Conservation (phyloP, 2,329 filamentous ascomycete genomes). For the Sporothrix luriei region DNA sequence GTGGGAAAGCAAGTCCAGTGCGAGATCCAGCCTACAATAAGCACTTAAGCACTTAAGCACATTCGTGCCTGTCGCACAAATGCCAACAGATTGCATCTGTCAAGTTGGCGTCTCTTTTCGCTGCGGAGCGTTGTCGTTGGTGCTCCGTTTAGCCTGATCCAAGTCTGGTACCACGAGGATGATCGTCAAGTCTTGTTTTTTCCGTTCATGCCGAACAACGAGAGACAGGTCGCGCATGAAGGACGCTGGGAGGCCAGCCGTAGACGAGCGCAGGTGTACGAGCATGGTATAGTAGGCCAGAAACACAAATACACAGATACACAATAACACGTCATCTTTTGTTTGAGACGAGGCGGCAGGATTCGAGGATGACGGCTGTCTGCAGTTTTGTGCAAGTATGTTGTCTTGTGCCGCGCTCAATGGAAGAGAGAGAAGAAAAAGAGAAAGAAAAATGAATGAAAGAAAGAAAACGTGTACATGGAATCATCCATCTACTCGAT, state of each 20-base stretch:
- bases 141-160: conserved; percentile 6
- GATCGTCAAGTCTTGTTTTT: not conserved
- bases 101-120: not conserved
- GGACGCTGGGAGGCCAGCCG: too few species aligned
- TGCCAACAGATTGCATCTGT: not conserved
- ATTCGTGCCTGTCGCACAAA: not conserved
- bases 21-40: too few species aligned
- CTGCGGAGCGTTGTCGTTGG: not conserved
- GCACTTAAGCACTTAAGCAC: too few species aligned
- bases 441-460: too few species aligned
- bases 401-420: not conserved
- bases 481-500: not conserved
- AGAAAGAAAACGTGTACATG: too few species aligned
- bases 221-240: not conserved
- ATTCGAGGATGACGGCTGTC: not conserved
- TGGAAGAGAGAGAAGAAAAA: too few species aligned
- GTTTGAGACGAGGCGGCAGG: not conserved
- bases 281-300: not conserved
- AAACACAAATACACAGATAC: not conserved
- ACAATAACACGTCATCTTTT: not conserved
- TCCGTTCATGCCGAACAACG: conserved; percentile 10
- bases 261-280: too few species aligned
- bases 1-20: too few species aligned
- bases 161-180: not conserved
- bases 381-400: not conserved